A percentile compares a stretch with the other conserved stretches of the same genome.
Conservation (phyloP, 78 protist species). For the Goniomonas avonlea region DNA sequence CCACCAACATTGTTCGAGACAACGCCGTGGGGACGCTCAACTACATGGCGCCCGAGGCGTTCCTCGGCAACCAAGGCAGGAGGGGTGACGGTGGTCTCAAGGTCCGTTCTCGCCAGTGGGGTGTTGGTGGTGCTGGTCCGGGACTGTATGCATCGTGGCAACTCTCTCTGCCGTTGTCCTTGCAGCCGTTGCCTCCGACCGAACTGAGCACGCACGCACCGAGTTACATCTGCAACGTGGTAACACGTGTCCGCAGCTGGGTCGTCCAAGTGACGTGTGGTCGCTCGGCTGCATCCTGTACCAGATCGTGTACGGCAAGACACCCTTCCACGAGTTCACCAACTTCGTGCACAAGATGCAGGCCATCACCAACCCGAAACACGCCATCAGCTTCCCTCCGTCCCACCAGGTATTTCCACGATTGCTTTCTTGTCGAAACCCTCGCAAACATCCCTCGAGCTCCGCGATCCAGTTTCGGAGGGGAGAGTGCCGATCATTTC, state of each 20-base stretch:
- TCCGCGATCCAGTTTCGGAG: too few species aligned
- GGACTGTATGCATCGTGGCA: too few species aligned
- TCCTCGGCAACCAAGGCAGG: constrained; percentile 5
- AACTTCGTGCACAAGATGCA: constrained; percentile 4
- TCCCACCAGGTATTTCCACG: not conserved
- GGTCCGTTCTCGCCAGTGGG: too few species aligned
- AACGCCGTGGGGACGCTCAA: constrained; percentile 83
- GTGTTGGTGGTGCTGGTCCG: too few species aligned
- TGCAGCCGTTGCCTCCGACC: too few species aligned
- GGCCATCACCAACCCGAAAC: constrained; percentile 4
- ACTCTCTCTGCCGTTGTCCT: too few species aligned
- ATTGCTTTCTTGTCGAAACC: not conserved
- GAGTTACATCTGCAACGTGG: too few species aligned
- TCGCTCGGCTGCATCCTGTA: constrained; percentile 85
- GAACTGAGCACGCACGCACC: too few species aligned
- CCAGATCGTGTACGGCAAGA: constrained; percentile 24
- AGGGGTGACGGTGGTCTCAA: not conserved
- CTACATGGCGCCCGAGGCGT: constrained; percentile 93
- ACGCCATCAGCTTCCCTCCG: not conserved
- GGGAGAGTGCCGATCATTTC: too few species aligned
- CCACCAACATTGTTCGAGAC: constrained; percentile 72
- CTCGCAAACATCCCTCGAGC: too few species aligned
- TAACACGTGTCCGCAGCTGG: constrained; percentile 25
- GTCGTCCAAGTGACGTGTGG: constrained; percentile 80
- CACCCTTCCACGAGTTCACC: constrained; percentile 5